phyloP scores from a whole-genome alignment of 805 yeast genomes.

The Naumovozyma baii region DNA sequence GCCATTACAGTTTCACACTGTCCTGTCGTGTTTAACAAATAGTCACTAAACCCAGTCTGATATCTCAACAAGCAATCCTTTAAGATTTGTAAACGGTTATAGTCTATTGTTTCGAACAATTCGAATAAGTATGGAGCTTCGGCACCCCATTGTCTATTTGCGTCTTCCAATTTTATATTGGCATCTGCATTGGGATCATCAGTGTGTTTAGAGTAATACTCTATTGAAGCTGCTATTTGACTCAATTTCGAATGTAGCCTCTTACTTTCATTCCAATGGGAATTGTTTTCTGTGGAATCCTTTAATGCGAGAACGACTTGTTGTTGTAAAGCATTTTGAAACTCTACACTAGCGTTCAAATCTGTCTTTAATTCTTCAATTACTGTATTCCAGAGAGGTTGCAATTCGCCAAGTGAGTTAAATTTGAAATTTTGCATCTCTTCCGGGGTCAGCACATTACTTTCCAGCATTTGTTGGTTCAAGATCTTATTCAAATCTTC shows the following conservation, averaged over 20 bases:
- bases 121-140: constrained; percentile 72
- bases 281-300: constrained; percentile 44
- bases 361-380: constrained; percentile 37
- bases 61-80: constrained; percentile 59
- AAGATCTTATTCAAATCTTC: constrained; percentile 30
- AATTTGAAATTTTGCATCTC: constrained; percentile 40
- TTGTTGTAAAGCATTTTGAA: constrained; percentile 38
- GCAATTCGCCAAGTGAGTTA: constrained; percentile 39
- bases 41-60: constrained; percentile 51
- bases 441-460: constrained; percentile 35
- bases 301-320: constrained; percentile 49
- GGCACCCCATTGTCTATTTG: constrained; percentile 59
- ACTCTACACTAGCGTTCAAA: constrained; percentile 40
- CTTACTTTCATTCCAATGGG: constrained; percentile 46
- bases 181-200: constrained; percentile 29
- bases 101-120: constrained; percentile 65
- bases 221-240: constrained; percentile 37
- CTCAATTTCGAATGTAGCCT: constrained; percentile 35
- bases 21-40: constrained; percentile 35
- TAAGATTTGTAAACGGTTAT: constrained; percentile 47
- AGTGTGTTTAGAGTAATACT: constrained; percentile 30
- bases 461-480: constrained; percentile 28
- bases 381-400: constrained; percentile 38
- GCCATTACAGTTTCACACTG: constrained; percentile 58
- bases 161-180: constrained; percentile 33